phyloP scores from a whole-genome alignment of 192 early-diverging fungal genomes.

The Coemansia sp. region DNA sequence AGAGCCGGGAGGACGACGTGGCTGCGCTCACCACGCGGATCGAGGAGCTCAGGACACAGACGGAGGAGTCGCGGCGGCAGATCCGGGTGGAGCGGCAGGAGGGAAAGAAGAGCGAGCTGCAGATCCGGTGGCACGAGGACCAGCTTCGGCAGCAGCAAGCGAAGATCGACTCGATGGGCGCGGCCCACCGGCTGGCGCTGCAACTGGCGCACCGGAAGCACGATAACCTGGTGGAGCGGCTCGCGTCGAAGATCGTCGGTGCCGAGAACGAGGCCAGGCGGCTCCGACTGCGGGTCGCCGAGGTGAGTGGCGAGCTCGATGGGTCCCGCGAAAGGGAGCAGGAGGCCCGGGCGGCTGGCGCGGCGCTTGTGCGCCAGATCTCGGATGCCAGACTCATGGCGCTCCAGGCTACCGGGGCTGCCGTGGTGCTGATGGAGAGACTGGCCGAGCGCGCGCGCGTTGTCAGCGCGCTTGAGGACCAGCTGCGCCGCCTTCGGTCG shows the following conservation, averaged over 20 bases:
- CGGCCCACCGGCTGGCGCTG: constrained; percentile 17
- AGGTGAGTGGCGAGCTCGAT: constrained; percentile 27
- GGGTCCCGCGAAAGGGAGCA: constrained; percentile 4
- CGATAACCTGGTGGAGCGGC: constrained; percentile 9
- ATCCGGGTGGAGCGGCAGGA: constrained; percentile 9
- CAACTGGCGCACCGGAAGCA: constrained; percentile 22
- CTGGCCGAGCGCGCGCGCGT: constrained; percentile 21
- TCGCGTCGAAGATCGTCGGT: constrained; percentile 13
- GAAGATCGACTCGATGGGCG: constrained; percentile 7
- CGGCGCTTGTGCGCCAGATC: constrained; percentile 11
- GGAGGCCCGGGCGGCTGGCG: constrained; percentile 2
- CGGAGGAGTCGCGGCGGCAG: constrained; percentile 24
- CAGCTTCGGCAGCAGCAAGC: constrained; percentile 22
- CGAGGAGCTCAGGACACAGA: constrained; percentile 12
- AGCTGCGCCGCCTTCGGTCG: not conserved
- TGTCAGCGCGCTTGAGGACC: constrained; percentile 27
- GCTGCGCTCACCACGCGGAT: constrained; percentile 15
- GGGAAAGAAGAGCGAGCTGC: constrained; percentile 13
- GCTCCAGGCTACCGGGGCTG: constrained; percentile 5
- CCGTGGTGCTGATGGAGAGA: constrained; percentile 14
- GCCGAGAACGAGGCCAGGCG: constrained; percentile 20
- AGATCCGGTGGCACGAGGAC: constrained; percentile 22
- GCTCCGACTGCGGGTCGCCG: constrained; percentile 13
- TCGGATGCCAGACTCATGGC: constrained; percentile 19
- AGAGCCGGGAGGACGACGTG: constrained; percentile 27